Conservation (phyloP, 306 rosid genomes). For the Vigna unguiculata region DNA sequence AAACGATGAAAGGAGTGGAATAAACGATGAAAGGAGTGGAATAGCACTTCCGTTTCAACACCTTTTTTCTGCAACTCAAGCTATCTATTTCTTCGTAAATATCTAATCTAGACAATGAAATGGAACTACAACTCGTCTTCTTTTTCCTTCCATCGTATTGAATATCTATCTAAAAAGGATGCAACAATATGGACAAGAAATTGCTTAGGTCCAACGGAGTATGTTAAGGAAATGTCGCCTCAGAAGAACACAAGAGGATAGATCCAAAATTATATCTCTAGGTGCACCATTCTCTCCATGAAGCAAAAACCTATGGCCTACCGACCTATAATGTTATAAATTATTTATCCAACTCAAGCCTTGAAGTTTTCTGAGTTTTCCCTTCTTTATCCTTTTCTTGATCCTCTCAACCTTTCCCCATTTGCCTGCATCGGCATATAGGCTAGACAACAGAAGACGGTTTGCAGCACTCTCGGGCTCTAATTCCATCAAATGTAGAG, state of each 20-base stretch:
- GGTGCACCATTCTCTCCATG: not conserved
- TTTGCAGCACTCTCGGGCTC: slow-evolving; percentile 86
- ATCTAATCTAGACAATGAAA: not conserved
- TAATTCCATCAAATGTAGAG: slow-evolving; percentile 68
- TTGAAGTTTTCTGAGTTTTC: slow-evolving; percentile 62
- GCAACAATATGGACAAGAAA: slow-evolving; percentile 11
- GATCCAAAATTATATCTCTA: not conserved
- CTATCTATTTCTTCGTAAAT: not conserved
- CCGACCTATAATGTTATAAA: slow-evolving; percentile 39
- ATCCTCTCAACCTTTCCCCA: slow-evolving; percentile 78
- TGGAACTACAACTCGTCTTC: not conserved
- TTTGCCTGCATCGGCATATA: slow-evolving; percentile 78
- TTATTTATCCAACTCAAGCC: slow-evolving; percentile 90
- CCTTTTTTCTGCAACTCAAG: not conserved
- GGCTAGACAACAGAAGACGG: slow-evolving; percentile 65
- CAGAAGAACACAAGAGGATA: not conserved
- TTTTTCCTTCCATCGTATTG: not conserved
- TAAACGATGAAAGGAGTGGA: not conserved
- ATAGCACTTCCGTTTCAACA: not conserved
- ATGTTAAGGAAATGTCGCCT: slow-evolving; percentile 3
- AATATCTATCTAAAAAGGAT: not conserved
- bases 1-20: not conserved
- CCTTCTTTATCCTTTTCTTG: slow-evolving; percentile 70
- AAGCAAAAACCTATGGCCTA: slow-evolving; percentile 27
- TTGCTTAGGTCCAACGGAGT: slow-evolving; percentile 4